Evolutionary conservation across 2,329 filamentous ascomycete species (phyloP), one percentile per base, ranked within the genome.

Genomic region (Calonectria montana): DNA sequence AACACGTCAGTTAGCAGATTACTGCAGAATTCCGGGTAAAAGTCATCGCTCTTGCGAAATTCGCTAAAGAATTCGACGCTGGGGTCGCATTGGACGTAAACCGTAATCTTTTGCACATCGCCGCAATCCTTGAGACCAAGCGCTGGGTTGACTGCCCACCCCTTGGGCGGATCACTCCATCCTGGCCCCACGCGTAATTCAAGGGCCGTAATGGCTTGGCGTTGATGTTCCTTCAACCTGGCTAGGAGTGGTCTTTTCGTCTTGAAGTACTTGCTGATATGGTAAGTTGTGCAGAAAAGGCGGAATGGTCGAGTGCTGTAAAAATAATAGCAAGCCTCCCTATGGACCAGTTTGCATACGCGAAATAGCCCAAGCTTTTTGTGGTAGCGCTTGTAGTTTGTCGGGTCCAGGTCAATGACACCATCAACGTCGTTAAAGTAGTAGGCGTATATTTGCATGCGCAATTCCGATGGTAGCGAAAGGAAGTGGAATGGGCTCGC

Each of bases 61-160:
- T 92, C 93, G 67, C 90, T 89, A 77, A 94, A 94, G 23, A 91
- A 84, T 31, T 86, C 87, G 76, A 93, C 88, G 65, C 91, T 93
- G 0, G 94, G 93, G 78, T 96, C 94, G 74, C 89, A 90, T 81
- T 95, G 91, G 27, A 95, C 90, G 78, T 94, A 94, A 13, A 96
- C 88, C 29, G 88, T 90, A 59, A 96, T 81, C 16, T 85, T 86
- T 35, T 88, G 86, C 23, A 93, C 88, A 59, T 87, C 90, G 69
- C 83, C 82, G 80, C 91, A 93, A 63, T 94, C 91, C 1, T 80
- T 75, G 8, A 96, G 86, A 0, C 93, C 93, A 1, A 95, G 85
- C 1, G 87, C 87, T 5, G 88, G 84, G 74, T 91, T 92, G 15
- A 94, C 91, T 1, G 91, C 89, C 92, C 94, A 95, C 62, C 91